Conservation (phyloP, 371 early-diverging fungal genomes). For the Blakeslea trispora region DNA sequence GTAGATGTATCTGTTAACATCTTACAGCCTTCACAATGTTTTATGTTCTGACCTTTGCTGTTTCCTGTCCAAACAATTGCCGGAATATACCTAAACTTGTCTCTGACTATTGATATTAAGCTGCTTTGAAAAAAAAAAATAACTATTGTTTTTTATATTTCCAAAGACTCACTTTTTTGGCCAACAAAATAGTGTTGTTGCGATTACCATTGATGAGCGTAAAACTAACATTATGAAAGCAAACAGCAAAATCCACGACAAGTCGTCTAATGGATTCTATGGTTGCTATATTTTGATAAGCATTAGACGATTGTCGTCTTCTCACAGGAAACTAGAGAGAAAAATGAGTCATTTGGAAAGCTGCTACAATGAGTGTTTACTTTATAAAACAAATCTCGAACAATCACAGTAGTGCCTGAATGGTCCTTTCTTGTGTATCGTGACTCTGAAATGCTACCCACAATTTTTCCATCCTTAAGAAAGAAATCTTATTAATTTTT, state of each 20-base stretch:
- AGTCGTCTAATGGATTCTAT: slow-evolving; percentile 53
- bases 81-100: slow-evolving; percentile 31
- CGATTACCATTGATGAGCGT: slow-evolving; percentile 45
- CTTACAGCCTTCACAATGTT: no score
- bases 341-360: neutral
- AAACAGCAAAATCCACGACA: slow-evolving; percentile 51
- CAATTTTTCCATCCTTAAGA: slow-evolving; percentile 49
- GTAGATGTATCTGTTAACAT: no score
- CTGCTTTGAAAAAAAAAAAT: neutral
- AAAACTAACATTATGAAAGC: slow-evolving; percentile 49
- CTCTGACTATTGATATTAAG: slow-evolving; percentile 14
- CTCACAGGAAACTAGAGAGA: slow-evolving; percentile 61
- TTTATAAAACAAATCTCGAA: slow-evolving; percentile 72
- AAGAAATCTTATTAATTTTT: neutral
- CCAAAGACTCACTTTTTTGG: slow-evolving; percentile 45
- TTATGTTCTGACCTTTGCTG: slow-evolving; percentile 23
- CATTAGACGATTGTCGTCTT: slow-evolving; percentile 34
- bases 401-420: slow-evolving; percentile 63
- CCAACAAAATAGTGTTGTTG: slow-evolving; percentile 38
- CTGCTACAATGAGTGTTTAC: slow-evolving; percentile 28
- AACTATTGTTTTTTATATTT: neutral
- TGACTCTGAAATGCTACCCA: slow-evolving; percentile 33
- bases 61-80: slow-evolving; percentile 36
- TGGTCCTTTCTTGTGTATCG: slow-evolving; percentile 30
- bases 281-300: slow-evolving; percentile 27